Base-by-base conservation (phyloP, 371 early-diverging fungal genomes). In the Apophysomyces variabilis region DNA sequence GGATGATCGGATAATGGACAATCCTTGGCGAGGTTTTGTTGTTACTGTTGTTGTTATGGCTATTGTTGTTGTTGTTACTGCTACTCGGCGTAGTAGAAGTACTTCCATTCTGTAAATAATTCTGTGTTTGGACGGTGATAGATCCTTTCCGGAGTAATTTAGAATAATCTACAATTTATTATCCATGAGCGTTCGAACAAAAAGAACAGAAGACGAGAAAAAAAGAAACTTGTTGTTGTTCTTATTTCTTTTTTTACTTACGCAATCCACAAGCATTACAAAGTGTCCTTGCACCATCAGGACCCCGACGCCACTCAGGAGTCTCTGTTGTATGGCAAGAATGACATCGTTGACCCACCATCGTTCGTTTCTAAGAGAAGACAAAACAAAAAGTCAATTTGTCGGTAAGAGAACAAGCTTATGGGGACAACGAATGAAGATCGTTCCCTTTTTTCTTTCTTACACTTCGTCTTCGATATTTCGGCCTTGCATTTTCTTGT, bases 291-390 rank as follows among this genome's bases (percentile, higher is more conserved):
- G 89, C 87, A 3, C 90, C 90, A 66, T 86, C 83, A 5, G 89
- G 90, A 6, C 90, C 90, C 57, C 90, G 81, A 41, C 90, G 78
- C 90, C 90, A 90, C 68, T 86, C 88, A 7, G 90, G 89, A 39
- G 90, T 90, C 32, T 85, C 82, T 11, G 85, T 78, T 38, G 84
- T 81, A 64, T 78, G 77, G 63, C 90, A 90, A 38, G 88, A 85
- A 46, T 86, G 85, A 43, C 88, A 88, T 46, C 74, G 70, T 47
- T 83, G 83, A 12, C 78, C 77, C 38, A 70, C 57, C 67, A 60
- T 65, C 26, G 60, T 65, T 46, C 66, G 59, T 47, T 65, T 65
- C 66, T 65, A 58, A 59, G 7, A 47, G 3, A 26, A 26, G 3
- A 26, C 32, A 26, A 26, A 26, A 26, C 32, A 26, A 26, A 26